phyloP scores from a whole-genome alignment of 306 rosid genomes.

The Hylodesmum podocarpum region DNA sequence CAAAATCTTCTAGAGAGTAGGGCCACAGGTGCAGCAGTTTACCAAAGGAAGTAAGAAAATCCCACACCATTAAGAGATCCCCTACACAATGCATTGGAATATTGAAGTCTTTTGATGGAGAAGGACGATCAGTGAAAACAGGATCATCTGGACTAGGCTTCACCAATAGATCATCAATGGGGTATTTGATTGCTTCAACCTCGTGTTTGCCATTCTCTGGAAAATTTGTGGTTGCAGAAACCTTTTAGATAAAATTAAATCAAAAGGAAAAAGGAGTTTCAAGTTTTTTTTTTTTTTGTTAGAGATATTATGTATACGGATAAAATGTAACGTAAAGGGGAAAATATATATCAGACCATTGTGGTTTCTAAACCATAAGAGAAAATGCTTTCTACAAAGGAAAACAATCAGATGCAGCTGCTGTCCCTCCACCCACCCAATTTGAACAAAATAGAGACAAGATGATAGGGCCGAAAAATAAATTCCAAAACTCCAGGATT shows the following conservation, averaged over 20 bases:
- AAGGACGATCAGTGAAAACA: constrained; percentile 65
- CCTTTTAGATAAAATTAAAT: constrained; percentile 26
- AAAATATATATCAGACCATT: background rate
- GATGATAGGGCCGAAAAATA: background rate
- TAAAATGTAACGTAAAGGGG: background rate
- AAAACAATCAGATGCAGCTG: background rate
- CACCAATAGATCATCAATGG: constrained; percentile 90
- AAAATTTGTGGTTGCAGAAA: constrained; percentile 21
- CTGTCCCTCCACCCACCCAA: background rate
- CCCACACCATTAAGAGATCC: constrained; percentile 93
- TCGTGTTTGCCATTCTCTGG: constrained; percentile 50
- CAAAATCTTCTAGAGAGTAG: constrained; percentile 85
- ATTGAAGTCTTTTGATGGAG: constrained; percentile 69
- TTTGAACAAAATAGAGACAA: background rate
- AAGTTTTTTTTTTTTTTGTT: background rate
- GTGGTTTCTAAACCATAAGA: background rate
- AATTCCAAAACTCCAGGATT: background rate
- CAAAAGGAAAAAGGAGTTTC: background rate
- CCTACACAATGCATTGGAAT: constrained; percentile 77
- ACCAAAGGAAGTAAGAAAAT: constrained; percentile 74
- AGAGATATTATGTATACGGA: background rate
- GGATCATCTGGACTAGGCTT: constrained; percentile 80
- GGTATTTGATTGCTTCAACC: constrained; percentile 71
- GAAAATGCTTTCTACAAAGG: constrained; percentile 10
- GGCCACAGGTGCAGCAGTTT: constrained; percentile 71